Base-by-base conservation (phyloP, 2,329 filamentous ascomycete species). In the Simplicillium aogashimaense region DNA sequence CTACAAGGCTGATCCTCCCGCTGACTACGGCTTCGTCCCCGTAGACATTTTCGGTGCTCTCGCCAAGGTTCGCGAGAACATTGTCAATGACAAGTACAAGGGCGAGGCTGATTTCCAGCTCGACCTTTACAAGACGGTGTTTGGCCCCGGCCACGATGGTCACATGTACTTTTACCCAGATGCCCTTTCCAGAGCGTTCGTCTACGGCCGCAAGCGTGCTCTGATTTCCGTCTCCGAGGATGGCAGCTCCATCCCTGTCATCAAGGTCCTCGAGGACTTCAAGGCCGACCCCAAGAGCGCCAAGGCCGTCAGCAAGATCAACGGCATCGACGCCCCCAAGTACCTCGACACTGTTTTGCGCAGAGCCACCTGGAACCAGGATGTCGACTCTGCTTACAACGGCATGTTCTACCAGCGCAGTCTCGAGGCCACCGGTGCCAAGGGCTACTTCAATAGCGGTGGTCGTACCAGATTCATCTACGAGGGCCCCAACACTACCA, bases 241-340 rank as follows among this genome's bases (percentile, higher is more conserved):
- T 18, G 53, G 55, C 38, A 42, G 53, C 43, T 59, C 59, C 42
- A 40, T 57, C 38, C 57, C 58, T 42, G 64, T 69, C 10, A 64
- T 80, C 13, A 70, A 69, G 41, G 59, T 76, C 3, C 76, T 55
- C 9, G 50, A 49, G 20, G 59, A 63, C 28, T 56, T 61, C 5
- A 45, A 59, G n/a, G 49, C 50, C 5, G 46, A 52, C 6, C 55
- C 55, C 2, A 46, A 53, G 31, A 44, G 41, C 9, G 29, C 44
- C 14, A 47, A 45, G 9, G 31, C 43, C 11, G 40, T 52, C 2
- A 15, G 30, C 4, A 37, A 46, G 2, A 49, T 52, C 38, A 41
- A 50, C 15, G 49, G 43, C 29, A 43, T 48, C 14, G 42, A 47
- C 4, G 43, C 39, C 2, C 14, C 32, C 5, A 37, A 44, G 7